Evolutionary conservation across 192 early-diverging fungal genomes (phyloP).

Genomic region (Mortierella antarctica): DNA sequence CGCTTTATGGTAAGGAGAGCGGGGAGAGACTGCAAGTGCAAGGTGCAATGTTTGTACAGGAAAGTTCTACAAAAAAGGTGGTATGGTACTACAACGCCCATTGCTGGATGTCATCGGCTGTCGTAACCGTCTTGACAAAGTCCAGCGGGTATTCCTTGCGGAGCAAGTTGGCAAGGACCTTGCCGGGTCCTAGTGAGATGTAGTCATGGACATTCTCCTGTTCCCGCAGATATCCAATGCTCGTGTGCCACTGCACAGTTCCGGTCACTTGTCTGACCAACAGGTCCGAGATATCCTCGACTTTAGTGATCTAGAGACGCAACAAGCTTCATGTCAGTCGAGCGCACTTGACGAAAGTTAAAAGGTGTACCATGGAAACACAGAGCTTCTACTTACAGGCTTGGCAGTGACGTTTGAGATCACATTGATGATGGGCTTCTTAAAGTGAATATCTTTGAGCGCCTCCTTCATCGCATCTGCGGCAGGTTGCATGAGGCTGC

Average conservation of each 20-base stretch:
- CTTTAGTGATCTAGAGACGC: slow-evolving; percentile 43
- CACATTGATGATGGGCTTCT: slow-evolving; percentile 82
- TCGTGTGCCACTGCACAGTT: slow-evolving; percentile 91
- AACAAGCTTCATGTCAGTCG: no score
- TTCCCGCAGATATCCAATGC: slow-evolving; percentile 81
- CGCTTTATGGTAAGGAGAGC: no score
- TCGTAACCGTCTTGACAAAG: slow-evolving; percentile 62
- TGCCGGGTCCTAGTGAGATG: slow-evolving; percentile 86
- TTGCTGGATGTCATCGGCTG: slow-evolving; percentile 44
- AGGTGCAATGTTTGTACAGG: neutral
- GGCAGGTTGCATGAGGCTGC: slow-evolving; percentile 90
- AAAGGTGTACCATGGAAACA: neutral
- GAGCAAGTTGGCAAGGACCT: slow-evolving; percentile 89
- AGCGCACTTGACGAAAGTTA: neutral
- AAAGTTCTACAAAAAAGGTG: no score
- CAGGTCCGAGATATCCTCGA: slow-evolving; percentile 70
- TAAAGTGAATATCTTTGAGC: slow-evolving; percentile 76
- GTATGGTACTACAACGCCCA: slow-evolving; percentile 26
- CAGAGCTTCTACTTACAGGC: slow-evolving; percentile 68
- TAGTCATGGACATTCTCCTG: slow-evolving; percentile 77
- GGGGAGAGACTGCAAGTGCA: neutral
- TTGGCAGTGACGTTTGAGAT: slow-evolving; percentile 92
- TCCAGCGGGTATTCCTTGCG: slow-evolving; percentile 87
- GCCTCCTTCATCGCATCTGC: slow-evolving; percentile 77
- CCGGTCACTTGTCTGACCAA: slow-evolving; percentile 84